These are phyloP conservation scores for Lentinula sp. DNA, from an alignment of 768 basidiomycete genomes.

Conservation along the genomic window DNA sequence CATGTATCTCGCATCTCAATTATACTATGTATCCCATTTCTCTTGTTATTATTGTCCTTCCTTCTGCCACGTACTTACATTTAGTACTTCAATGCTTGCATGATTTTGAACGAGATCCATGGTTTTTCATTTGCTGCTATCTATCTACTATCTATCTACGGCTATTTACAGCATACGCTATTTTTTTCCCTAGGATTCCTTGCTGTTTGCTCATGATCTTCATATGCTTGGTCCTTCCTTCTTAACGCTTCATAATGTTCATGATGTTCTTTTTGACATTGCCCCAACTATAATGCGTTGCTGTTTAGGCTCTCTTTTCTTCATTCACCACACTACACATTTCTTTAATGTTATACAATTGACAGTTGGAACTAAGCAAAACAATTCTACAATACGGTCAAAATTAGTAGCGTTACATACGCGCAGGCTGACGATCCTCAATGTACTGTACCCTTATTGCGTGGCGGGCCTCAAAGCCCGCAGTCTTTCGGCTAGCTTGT, in stretches of 20 bases:
- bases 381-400: not conserved
- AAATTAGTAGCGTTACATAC: not conserved
- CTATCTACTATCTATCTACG: not conserved
- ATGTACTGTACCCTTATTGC: no score
- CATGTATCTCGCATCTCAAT: not conserved
- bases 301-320: no score
- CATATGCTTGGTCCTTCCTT: not conserved
- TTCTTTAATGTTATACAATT: conserved; percentile 3
- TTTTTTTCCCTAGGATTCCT: not conserved
- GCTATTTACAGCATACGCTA: not conserved
- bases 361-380: not conserved
- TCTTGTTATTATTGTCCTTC: no score
- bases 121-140: not conserved
- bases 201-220: not conserved
- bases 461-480: conserved; percentile 77
- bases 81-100: not conserved
- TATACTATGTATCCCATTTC: not conserved
- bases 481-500: conserved; percentile 77
- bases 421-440: no score
- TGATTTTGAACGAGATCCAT: not conserved
- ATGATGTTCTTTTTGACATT: not conserved
- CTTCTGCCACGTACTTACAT: not conserved
- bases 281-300: not conserved
- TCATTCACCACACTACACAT: not conserved
- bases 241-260: not conserved